phyloP scores from a whole-genome alignment of 2,329 filamentous ascomycete genomes.

The Phialophora verrucosa region DNA sequence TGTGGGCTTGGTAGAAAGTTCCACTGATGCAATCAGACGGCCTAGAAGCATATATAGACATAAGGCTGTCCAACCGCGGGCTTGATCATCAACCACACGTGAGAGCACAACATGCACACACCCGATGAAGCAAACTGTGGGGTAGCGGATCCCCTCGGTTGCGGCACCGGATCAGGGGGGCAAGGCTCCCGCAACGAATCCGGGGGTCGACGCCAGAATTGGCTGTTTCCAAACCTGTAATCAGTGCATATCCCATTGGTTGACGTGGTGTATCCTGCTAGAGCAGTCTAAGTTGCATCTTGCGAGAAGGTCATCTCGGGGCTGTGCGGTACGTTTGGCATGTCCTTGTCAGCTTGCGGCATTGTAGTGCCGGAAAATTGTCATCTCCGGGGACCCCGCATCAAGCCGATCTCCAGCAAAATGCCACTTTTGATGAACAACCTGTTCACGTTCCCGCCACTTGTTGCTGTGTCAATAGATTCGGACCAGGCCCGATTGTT shows the following conservation, averaged over 20 bases:
- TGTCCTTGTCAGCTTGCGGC: not conserved
- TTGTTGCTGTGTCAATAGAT: not conserved
- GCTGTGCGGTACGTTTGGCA: not conserved
- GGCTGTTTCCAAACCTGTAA: not conserved
- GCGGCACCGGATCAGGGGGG: slow-evolving; percentile 22
- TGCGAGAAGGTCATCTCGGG: not conserved
- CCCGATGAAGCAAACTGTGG: slow-evolving; percentile 1
- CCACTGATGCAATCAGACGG: not conserved
- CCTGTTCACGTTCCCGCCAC: not conserved
- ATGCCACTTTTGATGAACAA: not conserved
- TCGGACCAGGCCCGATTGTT: not conserved
- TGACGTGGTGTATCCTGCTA: not conserved
- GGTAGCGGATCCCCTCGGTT: slow-evolving; percentile 15
- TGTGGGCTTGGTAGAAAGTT: not conserved
- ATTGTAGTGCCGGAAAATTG: not conserved
- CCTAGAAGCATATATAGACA: not conserved
- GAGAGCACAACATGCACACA: not conserved
- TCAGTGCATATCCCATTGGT: not conserved
- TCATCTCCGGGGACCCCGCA: not conserved
- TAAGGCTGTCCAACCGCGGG: not conserved
- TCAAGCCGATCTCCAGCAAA: not conserved
- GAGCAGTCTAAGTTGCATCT: not conserved
- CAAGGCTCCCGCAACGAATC: not conserved
- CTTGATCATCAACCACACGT: not conserved
- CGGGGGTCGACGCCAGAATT: not conserved